Evolutionary conservation across 352 stramenopile genomes (phyloP), one percentile per base, ranked within the genome.

Genomic region (Phytophthora rubi): DNA sequence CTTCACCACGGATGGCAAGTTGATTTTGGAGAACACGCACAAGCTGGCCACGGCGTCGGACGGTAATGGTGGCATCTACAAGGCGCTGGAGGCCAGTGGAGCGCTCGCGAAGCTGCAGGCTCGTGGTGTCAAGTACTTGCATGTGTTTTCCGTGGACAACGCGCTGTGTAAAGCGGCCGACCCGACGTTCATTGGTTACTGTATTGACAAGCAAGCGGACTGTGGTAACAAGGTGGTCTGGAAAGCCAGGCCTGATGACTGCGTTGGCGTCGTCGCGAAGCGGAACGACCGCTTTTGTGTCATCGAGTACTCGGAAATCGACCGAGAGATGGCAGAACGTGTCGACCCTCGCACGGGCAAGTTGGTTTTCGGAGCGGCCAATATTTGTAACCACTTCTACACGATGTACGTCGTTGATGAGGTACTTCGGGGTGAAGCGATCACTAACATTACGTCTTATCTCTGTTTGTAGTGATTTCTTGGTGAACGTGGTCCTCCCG

Each of bases 341-440:
- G 76, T 80, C 53, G 67, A 93, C 58, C 28, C 75, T n/a, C 67
- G 32, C 47, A 94, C 81, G 4, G 95, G 94, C 21, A 83, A 90
- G 53, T 84, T 99, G 18, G 60, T 91, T 0, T 99, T 98, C 73
- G 93, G 96, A 16, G 94, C 95, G 1, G 97, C 91, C 23, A 99
- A 99, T 76, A 99, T 99, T 70, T 99, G 97, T 88, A 99, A 99
- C 85, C 97, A 99, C 76, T 98, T 98, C 71, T 99, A 98, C 75
- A 96, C 90, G 1, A 56, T 98, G 39, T 94, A 90, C 39, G 98
- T 47, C 47, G 16, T 44, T n/a, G 26, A 15, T 3, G 8, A 15
- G 16, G 30, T 39, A 32, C 4, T 53, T 21, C 6, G 5, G 18
- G 8, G 9, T 30, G 32, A 10, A 30, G 26, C 26, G 26, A 30